Evolutionary conservation across 768 basidiomycete genomes (phyloP).

Genomic region (Dioszegia crocea): DNA sequence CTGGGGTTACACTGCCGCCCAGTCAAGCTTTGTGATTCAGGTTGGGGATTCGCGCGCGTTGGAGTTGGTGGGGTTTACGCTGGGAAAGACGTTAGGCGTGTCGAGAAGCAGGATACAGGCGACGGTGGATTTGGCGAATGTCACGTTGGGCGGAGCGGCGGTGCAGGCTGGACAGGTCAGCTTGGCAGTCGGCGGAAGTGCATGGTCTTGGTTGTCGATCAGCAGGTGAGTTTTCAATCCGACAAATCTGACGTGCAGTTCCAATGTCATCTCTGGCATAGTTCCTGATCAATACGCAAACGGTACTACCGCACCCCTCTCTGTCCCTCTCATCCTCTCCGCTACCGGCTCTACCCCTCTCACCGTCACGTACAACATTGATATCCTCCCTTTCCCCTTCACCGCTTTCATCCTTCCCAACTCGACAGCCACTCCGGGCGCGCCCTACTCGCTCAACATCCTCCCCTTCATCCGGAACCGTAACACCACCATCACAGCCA

Average conservation of each 20-base stretch:
- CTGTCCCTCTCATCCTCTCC: constrained; percentile 59
- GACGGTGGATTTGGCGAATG: constrained; percentile 32
- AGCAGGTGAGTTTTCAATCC: constrained; percentile 52
- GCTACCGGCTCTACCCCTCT: constrained; percentile 53
- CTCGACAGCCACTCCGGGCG: constrained; percentile 57
- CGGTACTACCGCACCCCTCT: constrained; percentile 33
- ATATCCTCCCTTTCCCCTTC: constrained; percentile 71
- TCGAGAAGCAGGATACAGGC: constrained; percentile 58
- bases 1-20: constrained; percentile 66
- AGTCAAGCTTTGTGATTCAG: constrained; percentile 61
- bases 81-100: constrained; percentile 53
- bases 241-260: background rate
- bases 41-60: constrained; percentile 25
- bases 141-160: constrained; percentile 61
- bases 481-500: constrained; percentile 24
- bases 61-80: background rate
- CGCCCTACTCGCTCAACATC: constrained; percentile 58
- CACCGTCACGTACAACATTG: constrained; percentile 56
- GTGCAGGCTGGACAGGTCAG: constrained; percentile 62
- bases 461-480: constrained; percentile 55
- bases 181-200: constrained; percentile 61
- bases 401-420: constrained; percentile 58
- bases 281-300: constrained; percentile 54
- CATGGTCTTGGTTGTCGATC: constrained; percentile 55
- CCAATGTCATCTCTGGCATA: constrained; percentile 53